Percentiles rank a stretch among this genome's conserved stretches.
Conservation (phyloP, 305 asterid species). For the Euphrasia arctica region DNA sequence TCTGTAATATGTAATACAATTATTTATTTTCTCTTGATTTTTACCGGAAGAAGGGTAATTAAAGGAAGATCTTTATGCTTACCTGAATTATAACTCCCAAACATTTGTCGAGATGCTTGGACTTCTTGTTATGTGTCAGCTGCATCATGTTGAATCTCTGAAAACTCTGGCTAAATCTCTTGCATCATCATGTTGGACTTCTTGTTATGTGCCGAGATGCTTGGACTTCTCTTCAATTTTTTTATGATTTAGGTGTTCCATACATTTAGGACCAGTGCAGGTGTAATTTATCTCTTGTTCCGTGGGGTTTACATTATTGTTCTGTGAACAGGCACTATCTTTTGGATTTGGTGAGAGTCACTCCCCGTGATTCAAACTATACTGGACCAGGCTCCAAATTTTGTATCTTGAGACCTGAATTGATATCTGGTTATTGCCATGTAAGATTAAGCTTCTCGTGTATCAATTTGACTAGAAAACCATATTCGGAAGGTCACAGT, state of each 20-base stretch:
- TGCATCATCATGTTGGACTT: neutral
- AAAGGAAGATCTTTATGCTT: neutral
- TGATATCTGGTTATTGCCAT: slow-evolving; percentile 65
- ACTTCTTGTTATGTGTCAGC: neutral
- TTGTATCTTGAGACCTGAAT: slow-evolving; percentile 87
- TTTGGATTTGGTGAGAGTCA: slow-evolving; percentile 93
- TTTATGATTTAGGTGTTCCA: neutral
- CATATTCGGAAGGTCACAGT: slow-evolving; percentile 16
- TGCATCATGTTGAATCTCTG: slow-evolving; percentile 7
- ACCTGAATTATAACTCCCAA: neutral
- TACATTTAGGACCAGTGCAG: slow-evolving; percentile 1
- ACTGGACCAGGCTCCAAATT: slow-evolving; percentile 74
- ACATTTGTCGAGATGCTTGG: neutral
- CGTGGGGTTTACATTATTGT: slow-evolving; percentile 6
- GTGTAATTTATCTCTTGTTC: neutral
- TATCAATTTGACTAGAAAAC: slow-evolving; percentile 14
- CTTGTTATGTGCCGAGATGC: too few relatives aligned
- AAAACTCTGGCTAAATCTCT: slow-evolving; percentile 15
- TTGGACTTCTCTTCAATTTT: neutral
- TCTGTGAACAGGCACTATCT: slow-evolving; percentile 69
- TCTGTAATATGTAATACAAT: slow-evolving; percentile 3
- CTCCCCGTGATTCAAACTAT: slow-evolving; percentile 94
- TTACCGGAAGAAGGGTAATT: neutral
- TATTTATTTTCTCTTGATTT: slow-evolving; percentile 10
- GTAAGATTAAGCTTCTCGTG: slow-evolving; percentile 38